Evolutionary conservation across 352 stramenopile genomes (phyloP), one percentile per base, ranked within the genome.

Genomic region (Thalassiosira ordinaria): DNA sequence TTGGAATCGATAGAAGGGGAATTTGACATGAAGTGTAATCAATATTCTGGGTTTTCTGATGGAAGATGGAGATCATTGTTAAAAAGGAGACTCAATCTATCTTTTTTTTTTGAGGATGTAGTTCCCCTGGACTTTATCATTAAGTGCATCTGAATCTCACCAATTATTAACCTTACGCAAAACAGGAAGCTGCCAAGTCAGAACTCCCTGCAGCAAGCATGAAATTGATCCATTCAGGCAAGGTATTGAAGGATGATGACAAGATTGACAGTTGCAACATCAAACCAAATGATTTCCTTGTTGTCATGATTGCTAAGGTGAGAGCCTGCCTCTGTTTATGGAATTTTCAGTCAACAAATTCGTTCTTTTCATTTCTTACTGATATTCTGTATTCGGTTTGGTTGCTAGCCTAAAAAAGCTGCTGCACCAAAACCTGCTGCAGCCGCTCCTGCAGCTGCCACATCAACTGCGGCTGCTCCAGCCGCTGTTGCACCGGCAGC

Each of bases 141-240:
- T n/a, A n/a, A n/a, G n/a, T n/a, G n/a, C n/a, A n/a, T n/a, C n/a
- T n/a, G n/a, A n/a, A n/a, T n/a, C n/a, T n/a, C n/a, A n/a, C n/a
- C n/a, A n/a, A n/a, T n/a, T n/a, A n/a, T n/a, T n/a, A n/a, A n/a
- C n/a, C n/a, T n/a, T n/a, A n/a, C n/a, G n/a, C n/a, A n/a, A 7
- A 7, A 46, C 37, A 93, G 87, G 87, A 92, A 92, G 61, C 68
- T 33, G 64, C 73, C 29, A 93, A 95, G 20, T 74, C 89, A 16
- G 91, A 96, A 46, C 74, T 96, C 16, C 78, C 84, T 11, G 91
- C 92, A 35, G 76, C 80, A 14, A 78, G 52, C 49, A 89, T 95
- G 82, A 97, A 96, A 88, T 87, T 97, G 29, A 97, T 97, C 80
- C 92, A 97, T 74, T 92, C 89, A 6, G 93, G 92, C 46, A 96